Conservation (phyloP, 1,284 basidiomycete species). For the Ganoderma lucidum region DNA sequence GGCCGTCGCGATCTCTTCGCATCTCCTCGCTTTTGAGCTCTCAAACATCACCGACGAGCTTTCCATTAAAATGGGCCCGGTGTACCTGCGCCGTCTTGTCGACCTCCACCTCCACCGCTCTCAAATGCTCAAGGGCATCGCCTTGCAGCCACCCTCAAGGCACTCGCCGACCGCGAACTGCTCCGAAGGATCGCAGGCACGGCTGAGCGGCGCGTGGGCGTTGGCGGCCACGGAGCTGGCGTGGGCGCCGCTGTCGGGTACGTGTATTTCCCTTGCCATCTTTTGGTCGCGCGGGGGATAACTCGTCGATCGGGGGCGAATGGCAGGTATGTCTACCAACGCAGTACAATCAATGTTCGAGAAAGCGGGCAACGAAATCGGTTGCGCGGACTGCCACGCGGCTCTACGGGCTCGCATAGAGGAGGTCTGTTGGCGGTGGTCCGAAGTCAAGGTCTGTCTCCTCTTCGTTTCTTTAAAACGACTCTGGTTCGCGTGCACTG, state of each 20-base stretch:
- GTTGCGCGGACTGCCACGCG: not conserved
- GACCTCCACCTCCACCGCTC: slow-evolving; percentile 45
- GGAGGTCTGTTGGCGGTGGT: slow-evolving; percentile 2
- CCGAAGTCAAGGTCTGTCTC: slow-evolving; percentile 6
- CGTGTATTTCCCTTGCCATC: not conserved
- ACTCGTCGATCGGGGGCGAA: too few relatives aligned
- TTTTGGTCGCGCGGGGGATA: not conserved
- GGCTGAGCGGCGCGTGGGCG: slow-evolving; percentile 31
- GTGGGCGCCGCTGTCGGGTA: slow-evolving; percentile 2
- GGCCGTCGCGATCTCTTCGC: slow-evolving; percentile 42
- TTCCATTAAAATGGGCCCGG: slow-evolving; percentile 43
- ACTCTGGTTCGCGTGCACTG: not conserved
- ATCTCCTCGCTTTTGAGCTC: slow-evolving; percentile 43
- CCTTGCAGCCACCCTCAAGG: slow-evolving; percentile 40
- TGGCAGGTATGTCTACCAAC: slow-evolving; percentile 2
- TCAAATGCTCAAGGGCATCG: slow-evolving; percentile 43
- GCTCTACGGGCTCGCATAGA: not conserved
- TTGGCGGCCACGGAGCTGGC: not conserved
- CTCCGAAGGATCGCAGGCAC: slow-evolving; percentile 36
- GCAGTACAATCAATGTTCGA: slow-evolving; percentile 6
- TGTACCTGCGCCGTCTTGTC: slow-evolving; percentile 48
- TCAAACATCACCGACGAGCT: slow-evolving; percentile 42
- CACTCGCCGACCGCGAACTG: slow-evolving; percentile 40
- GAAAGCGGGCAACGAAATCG: not conserved
- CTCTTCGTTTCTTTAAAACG: not conserved